phyloP scores from a whole-genome alignment of 164 flowering plant species.

The Kalanchoe fedtschenkoi region DNA sequence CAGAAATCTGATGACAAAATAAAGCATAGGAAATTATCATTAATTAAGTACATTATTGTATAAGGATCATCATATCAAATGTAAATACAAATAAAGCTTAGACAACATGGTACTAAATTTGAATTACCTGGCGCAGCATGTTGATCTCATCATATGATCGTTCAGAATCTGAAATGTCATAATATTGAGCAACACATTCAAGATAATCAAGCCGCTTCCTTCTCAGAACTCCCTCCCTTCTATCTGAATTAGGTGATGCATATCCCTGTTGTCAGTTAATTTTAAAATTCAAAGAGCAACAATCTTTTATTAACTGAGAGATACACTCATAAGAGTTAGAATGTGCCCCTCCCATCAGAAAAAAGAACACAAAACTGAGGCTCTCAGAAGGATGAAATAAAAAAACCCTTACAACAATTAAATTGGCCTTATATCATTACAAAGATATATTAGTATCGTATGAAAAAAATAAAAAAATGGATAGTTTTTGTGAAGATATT shows the following conservation, averaged over 20 bases:
- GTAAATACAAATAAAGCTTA: neutral
- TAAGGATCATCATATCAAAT: neutral
- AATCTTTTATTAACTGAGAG: neutral
- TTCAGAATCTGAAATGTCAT: constrained; percentile 85
- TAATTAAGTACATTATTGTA: neutral
- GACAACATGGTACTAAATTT: neutral
- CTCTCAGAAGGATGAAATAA: neutral
- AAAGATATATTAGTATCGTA: neutral
- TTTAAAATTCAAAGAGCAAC: constrained; percentile 35
- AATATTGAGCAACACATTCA: constrained; percentile 79
- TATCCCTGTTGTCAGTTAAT: constrained; percentile 99
- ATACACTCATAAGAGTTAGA: neutral
- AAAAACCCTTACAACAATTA: too few species aligned
- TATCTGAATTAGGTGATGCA: constrained; percentile 99
- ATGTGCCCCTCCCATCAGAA: neutral
- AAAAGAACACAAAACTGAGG: neutral
- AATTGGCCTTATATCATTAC: neutral
- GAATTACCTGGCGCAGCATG: constrained; percentile 91
- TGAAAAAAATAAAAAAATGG: too few species aligned
- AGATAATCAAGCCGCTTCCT: constrained; percentile 90
- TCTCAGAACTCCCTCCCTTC: constrained; percentile 88
- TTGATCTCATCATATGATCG: constrained; percentile 93
- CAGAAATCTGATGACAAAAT: constrained; percentile 56
- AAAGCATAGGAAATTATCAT: neutral
- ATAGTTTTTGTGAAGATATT: too few species aligned